Percentiles rank a stretch among this genome's conserved stretches.
Conservation (phyloP, 176 grass and related monocot species). For the Coix lacrymajobi region DNA sequence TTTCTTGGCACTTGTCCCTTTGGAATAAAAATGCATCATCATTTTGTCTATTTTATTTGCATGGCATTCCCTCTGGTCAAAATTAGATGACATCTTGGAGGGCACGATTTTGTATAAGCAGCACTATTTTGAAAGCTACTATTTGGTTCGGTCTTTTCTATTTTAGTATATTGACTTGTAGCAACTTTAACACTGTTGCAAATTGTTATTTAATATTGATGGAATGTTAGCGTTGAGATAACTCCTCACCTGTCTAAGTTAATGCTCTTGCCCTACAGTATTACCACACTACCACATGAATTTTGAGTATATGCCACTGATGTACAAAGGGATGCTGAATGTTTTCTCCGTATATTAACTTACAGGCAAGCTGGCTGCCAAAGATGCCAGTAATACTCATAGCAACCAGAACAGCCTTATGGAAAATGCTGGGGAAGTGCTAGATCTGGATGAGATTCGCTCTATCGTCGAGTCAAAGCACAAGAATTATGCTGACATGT, state of each 20-base stretch:
- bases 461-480: slow-evolving; percentile 46
- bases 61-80: neutral
- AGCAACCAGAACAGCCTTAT: slow-evolving; percentile 14
- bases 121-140: neutral
- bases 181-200: neutral
- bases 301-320: neutral
- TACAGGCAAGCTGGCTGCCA: slow-evolving; percentile 31
- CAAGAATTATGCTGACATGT: slow-evolving; percentile 45
- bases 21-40: neutral
- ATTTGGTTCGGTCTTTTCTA: neutral
- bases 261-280: neutral
- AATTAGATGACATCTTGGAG: neutral
- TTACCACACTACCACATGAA: neutral
- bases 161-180: neutral
- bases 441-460: slow-evolving; percentile 44
- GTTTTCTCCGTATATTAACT: neutral
- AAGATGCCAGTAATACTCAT: neutral
- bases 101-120: neutral
- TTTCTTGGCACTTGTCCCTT: neutral
- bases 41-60: neutral
- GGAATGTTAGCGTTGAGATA: neutral
- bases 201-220: neutral
- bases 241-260: neutral
- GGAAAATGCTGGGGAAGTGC: slow-evolving; percentile 29
- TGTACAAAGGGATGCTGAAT: neutral